Evolutionary conservation across 257 asterid species (phyloP), one percentile per base, ranked within the genome.

Genomic region (Nicotiana paniculata): DNA sequence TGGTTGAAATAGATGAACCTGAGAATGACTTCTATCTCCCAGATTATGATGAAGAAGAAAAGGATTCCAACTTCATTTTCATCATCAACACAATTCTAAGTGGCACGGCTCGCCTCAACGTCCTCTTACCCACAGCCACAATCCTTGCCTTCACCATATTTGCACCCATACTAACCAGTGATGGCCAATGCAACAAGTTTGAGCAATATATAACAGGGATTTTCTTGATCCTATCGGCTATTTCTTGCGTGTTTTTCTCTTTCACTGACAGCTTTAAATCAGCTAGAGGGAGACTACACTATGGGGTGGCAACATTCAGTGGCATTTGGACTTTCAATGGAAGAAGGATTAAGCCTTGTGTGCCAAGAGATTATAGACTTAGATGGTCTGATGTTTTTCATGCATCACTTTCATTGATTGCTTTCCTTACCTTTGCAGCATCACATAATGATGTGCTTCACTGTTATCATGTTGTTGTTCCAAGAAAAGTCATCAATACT

Each of bases 261-360:
- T 64, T 92, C 77, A 92, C 92, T 0, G 93, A 92, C 76, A 92
- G 94, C 84, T 88, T 89, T 48, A 80, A 86, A 0, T 81, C 93
- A 1, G 89, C 89, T 68, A 85, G 77, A 0, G 94, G 96, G 6
- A 86, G 91, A 86, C 24, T 88, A 88, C 89, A 84, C 59, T 92
- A 92, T 2, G 97, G 93, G 39, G 77, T 92, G 81, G 96, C 94
- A 10, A 90, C 96, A 0, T 61, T 84, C 51, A 81, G 61, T 1
- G 93, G 94, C 58, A 88, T 90, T 75, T 77, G 93, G 86, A 88
- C 89, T 58, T 88, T 89, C 64, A 91, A 91, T 5, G 91, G 96
- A 15, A 88, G 90, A 68, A 83, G 84, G 16, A 86, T 82, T 2
- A 77, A 88, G 24, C 91, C 92, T 0, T 65, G 79, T 17, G 82